phyloP scores from a whole-genome alignment of 2,329 filamentous ascomycete genomes.

The Neopestalotiopsis sp. region DNA sequence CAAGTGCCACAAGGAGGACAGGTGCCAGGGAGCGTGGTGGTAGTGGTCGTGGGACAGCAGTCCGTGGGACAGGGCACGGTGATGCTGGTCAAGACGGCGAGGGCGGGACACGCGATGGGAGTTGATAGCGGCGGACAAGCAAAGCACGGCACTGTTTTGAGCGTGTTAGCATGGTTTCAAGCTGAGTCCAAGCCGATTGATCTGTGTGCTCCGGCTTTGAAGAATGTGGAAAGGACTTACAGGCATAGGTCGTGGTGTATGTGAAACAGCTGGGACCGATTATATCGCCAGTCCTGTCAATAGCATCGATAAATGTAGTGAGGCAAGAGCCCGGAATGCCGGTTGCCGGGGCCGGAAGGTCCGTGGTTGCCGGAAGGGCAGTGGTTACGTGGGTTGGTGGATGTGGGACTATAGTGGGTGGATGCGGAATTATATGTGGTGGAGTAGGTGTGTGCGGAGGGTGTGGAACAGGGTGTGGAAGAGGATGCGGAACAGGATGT shows the following conservation, averaged over 20 bases:
- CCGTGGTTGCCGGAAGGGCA: no score
- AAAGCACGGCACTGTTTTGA: neutral
- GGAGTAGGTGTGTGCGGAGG: no score
- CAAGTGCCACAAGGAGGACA: constrained; percentile 6
- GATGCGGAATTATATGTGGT: no score
- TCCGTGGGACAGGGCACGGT: neutral
- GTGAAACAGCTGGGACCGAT: constrained; percentile 1
- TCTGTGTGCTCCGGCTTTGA: no score
- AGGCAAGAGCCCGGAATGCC: neutral
- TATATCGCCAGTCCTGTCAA: neutral
- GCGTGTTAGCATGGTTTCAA: neutral
- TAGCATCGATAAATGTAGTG: neutral
- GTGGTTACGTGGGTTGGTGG: neutral
- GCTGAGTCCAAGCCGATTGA: neutral
- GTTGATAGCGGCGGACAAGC: constrained; percentile 2
- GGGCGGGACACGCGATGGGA: neutral
- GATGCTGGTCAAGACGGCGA: neutral
- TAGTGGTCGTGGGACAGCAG: constrained; percentile 7
- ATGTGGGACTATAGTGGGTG: neutral
- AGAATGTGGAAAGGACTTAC: neutral
- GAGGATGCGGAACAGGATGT: no score
- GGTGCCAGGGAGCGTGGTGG: neutral
- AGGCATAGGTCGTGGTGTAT: neutral
- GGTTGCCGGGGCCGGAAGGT: neutral
- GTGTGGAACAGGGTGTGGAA: no score